Conservation (phyloP, 768 basidiomycete genomes). For the Leccinellum albellum region DNA sequence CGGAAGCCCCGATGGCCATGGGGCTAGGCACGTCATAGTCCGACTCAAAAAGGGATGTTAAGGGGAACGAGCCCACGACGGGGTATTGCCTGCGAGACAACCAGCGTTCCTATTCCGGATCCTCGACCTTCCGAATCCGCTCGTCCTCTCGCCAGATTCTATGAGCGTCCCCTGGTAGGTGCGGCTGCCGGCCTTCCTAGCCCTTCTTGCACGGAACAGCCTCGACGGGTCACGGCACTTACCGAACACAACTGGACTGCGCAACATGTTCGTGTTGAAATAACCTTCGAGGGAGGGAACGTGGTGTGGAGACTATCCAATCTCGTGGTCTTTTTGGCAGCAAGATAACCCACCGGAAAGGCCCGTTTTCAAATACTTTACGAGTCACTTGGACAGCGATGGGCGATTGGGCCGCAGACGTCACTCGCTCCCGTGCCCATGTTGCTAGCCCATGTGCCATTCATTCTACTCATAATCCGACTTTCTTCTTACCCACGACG, state of each 20-base stretch:
- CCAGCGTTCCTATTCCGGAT: conserved; percentile 6
- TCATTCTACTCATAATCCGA: conserved; percentile 13
- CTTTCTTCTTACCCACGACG: background rate
- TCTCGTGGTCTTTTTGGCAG: conserved; percentile 8
- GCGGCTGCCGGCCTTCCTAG: background rate
- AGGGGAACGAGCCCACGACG: conserved; percentile 5
- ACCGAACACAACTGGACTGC: conserved; percentile 11
- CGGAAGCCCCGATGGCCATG: conserved; percentile 29
- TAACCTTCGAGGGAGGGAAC: conserved; percentile 31
- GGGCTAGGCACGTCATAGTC: conserved; percentile 18
- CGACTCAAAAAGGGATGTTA: conserved; percentile 17
- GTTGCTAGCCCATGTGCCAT: conserved; percentile 19
- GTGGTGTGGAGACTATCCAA: conserved; percentile 28
- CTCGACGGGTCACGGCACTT: conserved; percentile 17
- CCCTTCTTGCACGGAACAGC: conserved; percentile 15
- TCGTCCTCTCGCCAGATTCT: conserved; percentile 13
- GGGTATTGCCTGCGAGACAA: conserved; percentile 15
- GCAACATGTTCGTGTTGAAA: conserved; percentile 14
- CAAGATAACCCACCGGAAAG: conserved; percentile 20
- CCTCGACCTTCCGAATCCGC: conserved; percentile 20
- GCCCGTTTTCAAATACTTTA: conserved; percentile 21
- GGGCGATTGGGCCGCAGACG: conserved; percentile 13
- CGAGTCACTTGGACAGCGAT: background rate
- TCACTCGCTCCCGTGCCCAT: conserved; percentile 21
- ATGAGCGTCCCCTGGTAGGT: conserved; percentile 1